Base-by-base conservation (phyloP, 2,329 filamentous ascomycete genomes). In the Fusarium fracticaudum region DNA sequence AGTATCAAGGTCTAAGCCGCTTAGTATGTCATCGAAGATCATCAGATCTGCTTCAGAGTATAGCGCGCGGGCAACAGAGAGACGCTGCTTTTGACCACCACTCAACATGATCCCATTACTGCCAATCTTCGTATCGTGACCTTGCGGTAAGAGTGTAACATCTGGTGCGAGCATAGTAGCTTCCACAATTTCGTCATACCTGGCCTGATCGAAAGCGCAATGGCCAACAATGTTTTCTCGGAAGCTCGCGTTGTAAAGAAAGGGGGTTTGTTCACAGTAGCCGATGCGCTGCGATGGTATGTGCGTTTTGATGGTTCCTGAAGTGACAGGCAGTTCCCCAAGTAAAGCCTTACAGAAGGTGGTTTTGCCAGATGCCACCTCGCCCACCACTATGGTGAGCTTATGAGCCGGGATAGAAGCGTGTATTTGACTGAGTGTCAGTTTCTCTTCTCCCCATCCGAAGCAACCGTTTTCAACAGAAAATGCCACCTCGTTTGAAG, bases 11-110 rank as follows among this genome's bases (percentile, higher is more conserved):
- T 87, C 86, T 0, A 87, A 73, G 0, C 82, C 85, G 35, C 84
- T 84, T 13, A 88, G 80, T 1, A 82, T 76, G 40, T 88, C 86
- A 66, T 88, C 86, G 11, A 88, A 75, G 2, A 88, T 69, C 41
- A 86, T 69, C 37, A 87, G 74, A 18, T 85, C 73, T 1, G 79
- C 77, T 17, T 80, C 75, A 2, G 82, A 80, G 70, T 86, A 88
- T 0, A 88, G 68, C 1, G 86, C 86, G 1, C 86, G 80, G 0
- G 86, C 86, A 5, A 88, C 77, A 24, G 77, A 76, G 1, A 83
- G 74, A 5, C 83, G 78, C 7, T 83, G 80, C 50, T 77, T 78
- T 67, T 86, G 85, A 0, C 85, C 85, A 3, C 85, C 85, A 17
- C 82, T 84, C 1, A 86, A 68, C 24, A 80, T 82, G n/a, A 86